Conservation (phyloP, 1,284 basidiomycete species). For the Prillingera fragicola region DNA sequence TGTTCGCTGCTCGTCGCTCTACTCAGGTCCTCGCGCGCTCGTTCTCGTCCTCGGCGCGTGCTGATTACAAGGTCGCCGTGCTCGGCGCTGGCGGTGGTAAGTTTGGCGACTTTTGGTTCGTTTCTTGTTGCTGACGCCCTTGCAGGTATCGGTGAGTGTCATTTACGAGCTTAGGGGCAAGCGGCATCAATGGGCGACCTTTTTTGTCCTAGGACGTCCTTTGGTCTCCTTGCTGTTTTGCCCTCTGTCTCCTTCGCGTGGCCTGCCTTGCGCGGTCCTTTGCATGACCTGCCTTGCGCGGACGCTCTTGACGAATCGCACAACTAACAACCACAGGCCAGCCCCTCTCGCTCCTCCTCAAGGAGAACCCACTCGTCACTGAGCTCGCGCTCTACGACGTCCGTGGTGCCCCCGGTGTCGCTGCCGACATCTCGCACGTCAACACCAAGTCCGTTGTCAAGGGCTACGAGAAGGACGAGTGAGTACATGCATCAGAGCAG, state of each 20-base stretch:
- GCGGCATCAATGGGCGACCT: too few relatives aligned
- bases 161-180: too few relatives aligned
- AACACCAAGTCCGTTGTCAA: slow-evolving; percentile 54
- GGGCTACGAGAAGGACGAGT: slow-evolving; percentile 56
- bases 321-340: too few relatives aligned
- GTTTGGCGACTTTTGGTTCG: slow-evolving; percentile 47
- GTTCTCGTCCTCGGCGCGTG: slow-evolving; percentile 46
- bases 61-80: slow-evolving; percentile 46
- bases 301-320: too few relatives aligned
- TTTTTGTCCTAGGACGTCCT: too few relatives aligned
- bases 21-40: slow-evolving; percentile 35
- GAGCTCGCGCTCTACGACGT: slow-evolving; percentile 92
- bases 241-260: too few relatives aligned
- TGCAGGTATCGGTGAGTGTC: slow-evolving; percentile 57
- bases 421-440: slow-evolving; percentile 89
- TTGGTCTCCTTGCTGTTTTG: too few relatives aligned
- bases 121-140: slow-evolving; percentile 1
- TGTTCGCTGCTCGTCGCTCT: slow-evolving; percentile 31
- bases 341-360: slow-evolving; percentile 83
- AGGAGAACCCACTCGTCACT: slow-evolving; percentile 74
- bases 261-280: too few relatives aligned
- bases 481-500: too few relatives aligned
- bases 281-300: too few relatives aligned
- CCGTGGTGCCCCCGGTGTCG: slow-evolving; percentile 92
- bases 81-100: slow-evolving; percentile 55